Base-by-base conservation (phyloP, 169 alveolate genomes). In the Cryptosporidium parvum region DNA sequence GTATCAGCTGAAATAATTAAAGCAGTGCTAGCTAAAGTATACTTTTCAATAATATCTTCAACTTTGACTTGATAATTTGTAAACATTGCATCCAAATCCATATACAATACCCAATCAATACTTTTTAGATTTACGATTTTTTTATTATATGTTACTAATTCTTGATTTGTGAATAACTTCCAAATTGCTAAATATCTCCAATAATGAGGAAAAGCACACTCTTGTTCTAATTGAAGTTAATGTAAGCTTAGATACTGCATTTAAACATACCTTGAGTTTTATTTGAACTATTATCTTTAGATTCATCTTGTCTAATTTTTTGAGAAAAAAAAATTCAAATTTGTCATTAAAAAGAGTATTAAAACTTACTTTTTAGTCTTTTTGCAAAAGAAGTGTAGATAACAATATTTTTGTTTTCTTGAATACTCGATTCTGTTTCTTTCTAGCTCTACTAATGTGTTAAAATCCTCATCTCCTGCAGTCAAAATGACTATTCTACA, bases 161-260 rank as follows among this genome's bases (percentile, higher is more conserved):
- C 12, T 14, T 23, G 18, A 10, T 37, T 80, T 45, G 89, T 80
- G 45, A 85, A 85, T 56, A 85, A 75, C 70, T 45, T 56, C 92
- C 92, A 85, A 8, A 85, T 45, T 53, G 86, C 92, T 73, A 85
- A 45, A 68, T 85, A 85, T 65, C 92, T 72, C 92, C 92, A 85
- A 42, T 35, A 85, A 37, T 85, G 92, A 35, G 92, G 92, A 45
- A 44, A 35, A 52, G 8, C 29, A 45, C 92, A 85, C 21, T 45
- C 73, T 26, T 69, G 67, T 58, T 44, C 33, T 33, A 52, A 39
- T 21, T 42, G 3, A 12, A 18, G 18, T 21, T 23, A 29, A 44
- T 12, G 3, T n/a, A 45, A 42, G 39, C 0, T 8, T n/a, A 5
- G 23, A 12, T 33, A 14, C 3, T 62, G 21, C 23, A 58, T 52